phyloP scores from a whole-genome alignment of 192 early-diverging fungal species.

The Linnemannia elongata region DNA sequence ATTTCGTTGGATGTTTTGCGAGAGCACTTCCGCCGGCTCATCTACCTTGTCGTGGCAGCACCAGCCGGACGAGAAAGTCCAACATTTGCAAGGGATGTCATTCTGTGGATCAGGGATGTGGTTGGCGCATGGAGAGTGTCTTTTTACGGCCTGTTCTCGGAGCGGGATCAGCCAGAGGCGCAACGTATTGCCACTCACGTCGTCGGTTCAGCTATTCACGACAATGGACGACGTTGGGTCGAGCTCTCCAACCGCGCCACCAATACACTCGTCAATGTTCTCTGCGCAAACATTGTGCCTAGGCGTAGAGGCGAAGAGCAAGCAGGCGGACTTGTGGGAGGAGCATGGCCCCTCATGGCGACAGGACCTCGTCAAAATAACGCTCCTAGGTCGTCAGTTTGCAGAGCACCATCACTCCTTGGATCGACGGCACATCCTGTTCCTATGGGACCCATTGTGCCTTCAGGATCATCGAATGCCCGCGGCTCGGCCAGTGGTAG shows the following conservation, averaged over 20 bases:
- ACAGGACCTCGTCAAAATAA: constrained; percentile 35
- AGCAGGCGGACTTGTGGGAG: constrained; percentile 50
- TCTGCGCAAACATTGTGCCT: constrained; percentile 50
- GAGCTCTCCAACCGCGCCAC: constrained; percentile 51
- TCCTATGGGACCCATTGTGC: constrained; percentile 29
- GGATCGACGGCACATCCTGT: constrained; percentile 51
- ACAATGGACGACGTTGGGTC: constrained; percentile 52
- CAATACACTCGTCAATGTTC: constrained; percentile 54
- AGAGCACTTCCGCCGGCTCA: constrained; percentile 49
- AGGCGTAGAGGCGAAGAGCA: constrained; percentile 47
- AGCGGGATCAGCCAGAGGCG: constrained; percentile 50
- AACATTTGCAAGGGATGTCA: constrained; percentile 53
- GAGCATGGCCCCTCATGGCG: constrained; percentile 54
- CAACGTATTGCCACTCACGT: constrained; percentile 54
- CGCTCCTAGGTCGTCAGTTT: constrained; percentile 6
- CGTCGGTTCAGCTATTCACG: constrained; percentile 50
- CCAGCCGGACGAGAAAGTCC: constrained; percentile 43
- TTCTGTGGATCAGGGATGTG: constrained; percentile 58
- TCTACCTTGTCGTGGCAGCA: constrained; percentile 54
- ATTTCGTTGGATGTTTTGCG: constrained; percentile 51
- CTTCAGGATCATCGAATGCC: constrained; percentile 4
- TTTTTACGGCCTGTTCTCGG: constrained; percentile 49
- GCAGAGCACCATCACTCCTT: constrained; percentile 47
- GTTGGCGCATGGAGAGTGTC: constrained; percentile 54
- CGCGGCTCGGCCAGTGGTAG: not conserved